These are phyloP conservation scores for Crithidia brevicula DNA, from an alignment of 208 protist species.

Conservation along the genomic window DNA sequence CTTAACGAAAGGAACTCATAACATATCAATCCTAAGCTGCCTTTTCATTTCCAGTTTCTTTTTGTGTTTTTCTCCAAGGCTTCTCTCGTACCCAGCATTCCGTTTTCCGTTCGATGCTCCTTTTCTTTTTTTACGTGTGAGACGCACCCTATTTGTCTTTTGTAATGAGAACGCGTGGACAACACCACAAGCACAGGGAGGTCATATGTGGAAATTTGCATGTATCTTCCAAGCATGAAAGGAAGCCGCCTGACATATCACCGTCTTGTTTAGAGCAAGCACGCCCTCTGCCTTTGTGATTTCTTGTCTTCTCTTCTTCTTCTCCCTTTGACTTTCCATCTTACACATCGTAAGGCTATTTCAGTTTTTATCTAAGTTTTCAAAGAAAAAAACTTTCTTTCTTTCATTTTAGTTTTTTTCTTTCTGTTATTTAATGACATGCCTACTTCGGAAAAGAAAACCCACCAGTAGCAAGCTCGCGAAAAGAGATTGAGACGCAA, in stretches of 20 bases:
- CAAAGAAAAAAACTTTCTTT: too few species aligned
- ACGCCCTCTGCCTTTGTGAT: background rate
- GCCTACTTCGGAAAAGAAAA: too few species aligned
- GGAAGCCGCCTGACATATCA: background rate
- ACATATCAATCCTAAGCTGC: background rate
- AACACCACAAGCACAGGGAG: background rate
- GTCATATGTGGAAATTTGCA: background rate
- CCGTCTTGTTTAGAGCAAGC: background rate
- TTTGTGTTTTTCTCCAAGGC: conserved; percentile 5
- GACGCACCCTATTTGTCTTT: background rate
- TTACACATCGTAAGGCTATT: background rate
- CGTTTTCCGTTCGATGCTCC: conserved; percentile 5
- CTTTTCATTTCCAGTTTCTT: background rate
- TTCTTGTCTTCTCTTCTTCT: background rate
- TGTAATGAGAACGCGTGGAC: background rate
- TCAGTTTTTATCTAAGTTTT: background rate
- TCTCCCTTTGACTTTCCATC: background rate
- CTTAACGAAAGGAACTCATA: background rate
- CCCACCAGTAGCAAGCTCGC: too few species aligned
- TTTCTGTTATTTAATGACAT: too few species aligned
- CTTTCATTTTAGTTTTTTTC: too few species aligned
- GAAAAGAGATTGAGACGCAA: too few species aligned
- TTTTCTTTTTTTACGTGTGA: background rate
- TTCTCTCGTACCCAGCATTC: conserved; percentile 19
- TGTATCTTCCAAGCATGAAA: background rate